Evolutionary conservation across 768 basidiomycete species (phyloP), one percentile per base, ranked within the genome.

Genomic region (Leccinum disarticulatum): DNA sequence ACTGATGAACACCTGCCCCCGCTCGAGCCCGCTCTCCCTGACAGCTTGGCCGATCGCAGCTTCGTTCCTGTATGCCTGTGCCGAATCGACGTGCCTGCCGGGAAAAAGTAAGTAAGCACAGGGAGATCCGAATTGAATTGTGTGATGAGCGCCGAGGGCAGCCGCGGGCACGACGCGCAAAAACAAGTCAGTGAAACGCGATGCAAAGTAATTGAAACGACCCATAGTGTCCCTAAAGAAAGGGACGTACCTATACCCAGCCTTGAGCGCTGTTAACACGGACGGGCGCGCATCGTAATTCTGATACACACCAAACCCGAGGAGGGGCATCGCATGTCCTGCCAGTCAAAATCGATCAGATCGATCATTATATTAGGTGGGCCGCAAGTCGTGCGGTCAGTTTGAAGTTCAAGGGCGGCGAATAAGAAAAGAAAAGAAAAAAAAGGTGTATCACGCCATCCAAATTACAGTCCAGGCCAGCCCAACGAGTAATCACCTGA

Each of bases 1-100:
- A 90, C 90, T 91, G 66, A 92, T 81, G 73, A 91, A 92, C 35
- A 90, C 63, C 13, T 88, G 81, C n/a, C 76, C 75, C 60, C 89
- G 77, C 1, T 76, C 63, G 10, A 91, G 56, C 3, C 81, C 83
- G 52, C 82, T 84, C 56, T 84, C 84, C 59, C 76, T 75, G 25
- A 88, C 69, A 2, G 86, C 87, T 28, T 81, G 77, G 1, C 84
- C 86, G 14, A 89, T 87, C 9, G 77, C 77, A 3, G 77, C 78
- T 68, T 90, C 87, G 61, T 89, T 90, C 58, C 74, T 76, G 69
- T 91, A 92, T 36, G 77, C 75, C 62, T 87, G 87, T 1, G 91
- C 91, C 1, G 87, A 82, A 70, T 92, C 91, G 47, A 91, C 75
- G 58, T 90, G 91, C 57, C 90, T 89, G 57, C 4, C 19, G 5